Conservation (phyloP, 345 rosid genomes). For the Acer campestre region DNA sequence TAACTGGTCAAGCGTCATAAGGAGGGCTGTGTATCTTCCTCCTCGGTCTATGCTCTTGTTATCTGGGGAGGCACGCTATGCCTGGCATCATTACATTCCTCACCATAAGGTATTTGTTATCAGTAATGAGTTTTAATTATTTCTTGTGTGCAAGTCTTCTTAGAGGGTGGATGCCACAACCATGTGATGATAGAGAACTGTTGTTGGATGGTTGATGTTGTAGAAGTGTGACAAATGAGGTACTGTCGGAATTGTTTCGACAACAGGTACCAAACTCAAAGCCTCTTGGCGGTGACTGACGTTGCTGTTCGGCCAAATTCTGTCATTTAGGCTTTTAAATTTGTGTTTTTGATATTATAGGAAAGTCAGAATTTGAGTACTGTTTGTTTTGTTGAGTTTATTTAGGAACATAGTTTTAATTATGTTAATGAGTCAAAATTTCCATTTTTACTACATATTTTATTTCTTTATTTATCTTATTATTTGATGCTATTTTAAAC, state of each 20-base stretch:
- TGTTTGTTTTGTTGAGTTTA: not conserved
- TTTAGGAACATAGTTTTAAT: not conserved
- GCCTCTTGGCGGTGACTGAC: not conserved
- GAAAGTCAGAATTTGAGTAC: not conserved
- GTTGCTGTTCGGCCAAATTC: not conserved
- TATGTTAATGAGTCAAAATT: not conserved
- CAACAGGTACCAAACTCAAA: not conserved
- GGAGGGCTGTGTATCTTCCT: conserved; percentile 80
- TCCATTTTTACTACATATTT: not conserved
- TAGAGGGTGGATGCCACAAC: not conserved
- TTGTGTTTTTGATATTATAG: not conserved
- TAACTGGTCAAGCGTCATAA: conserved; percentile 33
- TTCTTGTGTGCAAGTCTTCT: not conserved
- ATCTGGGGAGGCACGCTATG: conserved; percentile 94
- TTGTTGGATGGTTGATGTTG: not conserved
- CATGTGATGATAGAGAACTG: not conserved
- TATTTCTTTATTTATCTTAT: too few species aligned
- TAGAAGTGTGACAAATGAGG: not conserved
- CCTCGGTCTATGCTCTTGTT: conserved; percentile 90
- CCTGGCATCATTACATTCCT: conserved; percentile 97
- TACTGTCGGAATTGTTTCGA: not conserved
- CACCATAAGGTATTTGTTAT: conserved; percentile 76
- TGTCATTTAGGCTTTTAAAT: not conserved
- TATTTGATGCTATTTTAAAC: not conserved
- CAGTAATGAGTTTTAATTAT: not conserved